Percentiles rank a stretch among this genome's conserved stretches.
phyloP scores from a whole-genome alignment of 2,329 filamentous ascomycete species.

The Hymenoscyphus salicellus region DNA sequence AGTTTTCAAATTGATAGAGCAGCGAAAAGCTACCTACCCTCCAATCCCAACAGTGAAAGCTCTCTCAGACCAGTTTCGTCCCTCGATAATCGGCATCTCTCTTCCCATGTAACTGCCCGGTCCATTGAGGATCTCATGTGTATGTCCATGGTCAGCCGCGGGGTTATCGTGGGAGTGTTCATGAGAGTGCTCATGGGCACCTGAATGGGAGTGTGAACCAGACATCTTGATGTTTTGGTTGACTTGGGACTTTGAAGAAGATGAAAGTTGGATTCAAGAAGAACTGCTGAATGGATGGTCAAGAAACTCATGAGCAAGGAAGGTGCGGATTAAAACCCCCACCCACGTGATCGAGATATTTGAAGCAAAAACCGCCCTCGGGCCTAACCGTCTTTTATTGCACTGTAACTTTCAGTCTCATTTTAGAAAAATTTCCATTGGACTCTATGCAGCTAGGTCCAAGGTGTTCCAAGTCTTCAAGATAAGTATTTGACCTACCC shows the following conservation, averaged over 20 bases:
- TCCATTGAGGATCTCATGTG: conserved; percentile 90
- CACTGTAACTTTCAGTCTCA: no score
- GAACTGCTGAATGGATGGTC: no score
- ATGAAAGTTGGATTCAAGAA: no score
- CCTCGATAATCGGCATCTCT: conserved; percentile 91
- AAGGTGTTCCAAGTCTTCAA: no score
- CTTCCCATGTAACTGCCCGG: conserved; percentile 86
- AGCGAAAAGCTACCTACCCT: conserved; percentile 56
- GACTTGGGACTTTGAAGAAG: background rate
- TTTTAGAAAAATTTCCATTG: no score
- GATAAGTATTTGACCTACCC: no score
- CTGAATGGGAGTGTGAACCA: background rate
- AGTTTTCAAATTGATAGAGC: background rate
- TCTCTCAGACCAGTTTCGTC: conserved; percentile 80
- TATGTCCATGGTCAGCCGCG: conserved; percentile 80
- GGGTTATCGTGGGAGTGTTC: conserved; percentile 52
- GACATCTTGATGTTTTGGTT: background rate
- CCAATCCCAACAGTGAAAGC: conserved; percentile 98
- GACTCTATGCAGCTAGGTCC: no score
- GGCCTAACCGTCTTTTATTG: no score
- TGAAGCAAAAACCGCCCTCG: background rate
- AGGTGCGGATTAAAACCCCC: background rate
- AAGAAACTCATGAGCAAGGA: background rate
- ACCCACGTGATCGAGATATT: background rate
- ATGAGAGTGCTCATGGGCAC: conserved; percentile 29